phyloP scores from a whole-genome alignment of 1,284 basidiomycete genomes.

The Sporisorium graminicola region DNA sequence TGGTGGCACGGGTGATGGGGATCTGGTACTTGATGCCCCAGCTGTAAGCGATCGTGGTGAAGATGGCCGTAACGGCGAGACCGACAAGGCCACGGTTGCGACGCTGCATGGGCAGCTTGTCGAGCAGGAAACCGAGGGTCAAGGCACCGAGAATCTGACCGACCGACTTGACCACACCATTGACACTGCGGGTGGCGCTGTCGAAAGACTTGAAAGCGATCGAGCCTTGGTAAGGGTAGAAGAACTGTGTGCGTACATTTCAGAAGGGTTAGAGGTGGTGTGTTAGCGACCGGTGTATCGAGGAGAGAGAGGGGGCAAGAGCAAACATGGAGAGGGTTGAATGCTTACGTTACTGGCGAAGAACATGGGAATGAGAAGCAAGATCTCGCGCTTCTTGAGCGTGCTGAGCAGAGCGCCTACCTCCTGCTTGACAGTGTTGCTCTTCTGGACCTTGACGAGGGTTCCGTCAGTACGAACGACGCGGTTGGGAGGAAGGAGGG shows the following conservation, averaged over 20 bases:
- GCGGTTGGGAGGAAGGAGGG: slow-evolving; percentile 45
- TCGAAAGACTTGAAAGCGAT: slow-evolving; percentile 37
- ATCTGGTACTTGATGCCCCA: slow-evolving; percentile 40
- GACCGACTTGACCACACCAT: slow-evolving; percentile 34
- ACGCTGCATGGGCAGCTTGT: slow-evolving; percentile 44
- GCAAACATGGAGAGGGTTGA: neutral
- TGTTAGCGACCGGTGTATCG: too few species aligned
- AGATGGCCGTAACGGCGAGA: slow-evolving; percentile 19
- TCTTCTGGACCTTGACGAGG: slow-evolving; percentile 38
- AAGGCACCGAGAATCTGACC: slow-evolving; percentile 33
- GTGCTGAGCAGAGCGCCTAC: slow-evolving; percentile 42
- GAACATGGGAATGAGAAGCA: slow-evolving; percentile 58
- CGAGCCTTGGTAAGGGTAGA: slow-evolving; percentile 57
- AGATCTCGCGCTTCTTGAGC: slow-evolving; percentile 37
- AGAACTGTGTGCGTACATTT: slow-evolving; percentile 14
- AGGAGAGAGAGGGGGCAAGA: neutral
- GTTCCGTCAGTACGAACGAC: slow-evolving; percentile 53
- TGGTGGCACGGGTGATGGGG: slow-evolving; percentile 45
- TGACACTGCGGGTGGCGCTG: slow-evolving; percentile 21
- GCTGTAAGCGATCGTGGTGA: slow-evolving; percentile 35
- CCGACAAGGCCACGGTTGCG: slow-evolving; percentile 32
- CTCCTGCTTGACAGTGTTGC: slow-evolving; percentile 36
- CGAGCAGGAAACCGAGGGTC: slow-evolving; percentile 40
- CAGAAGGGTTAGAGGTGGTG: neutral
- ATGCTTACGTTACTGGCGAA: slow-evolving; percentile 39